Evolutionary conservation across 768 basidiomycete species (phyloP), one percentile per base, ranked within the genome.

Genomic region (Calocybe indica): DNA sequence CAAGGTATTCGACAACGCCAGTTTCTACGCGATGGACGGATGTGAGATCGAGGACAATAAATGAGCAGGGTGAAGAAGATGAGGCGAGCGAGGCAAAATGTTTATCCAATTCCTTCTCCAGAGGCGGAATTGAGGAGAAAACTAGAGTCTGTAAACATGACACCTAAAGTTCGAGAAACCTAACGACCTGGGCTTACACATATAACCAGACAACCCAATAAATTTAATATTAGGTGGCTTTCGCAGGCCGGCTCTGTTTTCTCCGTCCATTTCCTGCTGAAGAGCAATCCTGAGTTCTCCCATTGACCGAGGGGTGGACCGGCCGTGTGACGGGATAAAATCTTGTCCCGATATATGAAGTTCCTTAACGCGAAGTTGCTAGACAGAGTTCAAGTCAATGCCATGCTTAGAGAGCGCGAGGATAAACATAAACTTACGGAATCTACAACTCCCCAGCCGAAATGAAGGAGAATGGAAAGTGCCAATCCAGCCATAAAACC

Each of bases 401-500:
- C 22, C 7, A 36, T 33, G 1, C 29, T 9, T 14, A 28, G 6
- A 5, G 36, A 10, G 45, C 14, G 13, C 34, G 15, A 37, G 11
- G 36, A 8, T n/a, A 37, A 15, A 40, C 14, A 13, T 6, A n/a
- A 32, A 38, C 57, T 4, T 36, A 60, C 59, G 42, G 60, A 58
- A 40, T 61, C 60, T 10, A 57, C 50, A 13, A 58, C 48, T 5
- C 58, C 58, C 22, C 52, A 61, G 3, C 44, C 38, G 7, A 59
- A 37, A 30, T 61, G 55, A 33, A 59, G 56, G 6, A 50, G 46
- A 32, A 51, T 40, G 2, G 60, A 56, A 5, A 51, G 47, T 4
- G 51, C 60, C 32, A 61, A 56, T 2, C 60, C 60, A n/a, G 58
- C 52, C 1, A 58, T 58, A 22, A 61, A 61, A 30, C 60, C 60